Base-by-base conservation (phyloP, 345 rosid genomes). In the Bruguiera gymnorhiza region DNA sequence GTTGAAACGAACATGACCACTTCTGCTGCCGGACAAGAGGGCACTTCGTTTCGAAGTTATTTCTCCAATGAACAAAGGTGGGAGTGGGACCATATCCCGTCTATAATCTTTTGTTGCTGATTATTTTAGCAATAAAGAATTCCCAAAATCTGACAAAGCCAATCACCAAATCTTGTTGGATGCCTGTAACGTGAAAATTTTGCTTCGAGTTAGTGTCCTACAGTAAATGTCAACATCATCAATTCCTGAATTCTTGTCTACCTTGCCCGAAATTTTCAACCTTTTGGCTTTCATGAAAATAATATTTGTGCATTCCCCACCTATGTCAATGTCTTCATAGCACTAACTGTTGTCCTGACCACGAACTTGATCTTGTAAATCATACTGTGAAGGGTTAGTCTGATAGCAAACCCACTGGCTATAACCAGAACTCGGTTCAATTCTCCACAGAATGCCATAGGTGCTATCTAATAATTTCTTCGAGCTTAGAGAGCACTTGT, bases 401-500 rank as follows among this genome's bases (percentile, higher is more conserved):
- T 18, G 50, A 57, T 26, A 75, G 60, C 58, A 79, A 68, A 69
- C 30, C 51, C 68, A 24, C 53, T 13, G 50, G 50, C 62, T 58
- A 59, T 63, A 48, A 72, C 68, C 71, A 69, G 24, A 54, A 58
- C 58, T 51, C 24, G 32, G 52, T 65, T 67, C 60, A 31, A 27
- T 27, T 56, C 72, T 62, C 59, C 46, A 36, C 71, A 60, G 55
- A 68, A 70, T 8, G 34, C 20, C 18, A 11, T 36, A 57, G 62
- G 54, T 52, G 52, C 30, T 61, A 85, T 77, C 73, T 85, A 48
- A 79, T 79, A 23, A 88, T 82, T 62, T 87, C 96, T 79, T 87
- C 90, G 6, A 94, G 97, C 78, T 81, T 86, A 76, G 52, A 59
- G 60, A 89, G 75, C 19, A 89, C 85, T 84, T 86, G 91, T 64